Percentiles rank a stretch among this genome's conserved stretches.
phyloP scores from a whole-genome alignment of 805 yeast species.

The Yueomyces sp. region DNA sequence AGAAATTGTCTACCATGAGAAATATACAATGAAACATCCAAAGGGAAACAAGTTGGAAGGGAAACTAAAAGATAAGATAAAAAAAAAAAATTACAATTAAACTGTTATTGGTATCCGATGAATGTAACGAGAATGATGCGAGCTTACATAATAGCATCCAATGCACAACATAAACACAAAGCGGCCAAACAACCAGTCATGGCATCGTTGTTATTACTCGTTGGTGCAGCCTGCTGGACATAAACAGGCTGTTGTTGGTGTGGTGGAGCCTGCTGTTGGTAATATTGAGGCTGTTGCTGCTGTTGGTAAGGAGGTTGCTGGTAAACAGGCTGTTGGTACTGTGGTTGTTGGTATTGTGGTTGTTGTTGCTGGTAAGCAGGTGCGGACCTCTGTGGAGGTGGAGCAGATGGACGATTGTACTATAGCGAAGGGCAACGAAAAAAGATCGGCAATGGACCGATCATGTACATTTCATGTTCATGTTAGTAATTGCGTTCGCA shows the following conservation, averaged over 20 bases:
- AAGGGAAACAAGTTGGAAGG: too few relatives aligned
- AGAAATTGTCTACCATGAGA: too few relatives aligned
- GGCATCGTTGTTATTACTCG: conserved; percentile 29
- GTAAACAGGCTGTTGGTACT: conserved; percentile 5
- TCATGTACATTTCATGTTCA: background rate
- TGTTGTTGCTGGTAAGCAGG: conserved; percentile 3
- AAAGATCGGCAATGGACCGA: background rate
- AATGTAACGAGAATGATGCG: background rate
- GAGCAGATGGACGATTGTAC: background rate
- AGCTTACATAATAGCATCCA: conserved; percentile 35
- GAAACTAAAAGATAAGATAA: too few relatives aligned
- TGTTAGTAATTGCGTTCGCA: background rate
- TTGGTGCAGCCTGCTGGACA: conserved; percentile 35
- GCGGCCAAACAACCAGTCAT: conserved; percentile 42
- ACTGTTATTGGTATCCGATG: too few relatives aligned
- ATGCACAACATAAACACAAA: conserved; percentile 41
- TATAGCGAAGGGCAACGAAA: background rate
- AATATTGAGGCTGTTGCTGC: conserved; percentile 28
- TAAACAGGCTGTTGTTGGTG: conserved; percentile 38
- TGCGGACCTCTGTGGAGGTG: background rate
- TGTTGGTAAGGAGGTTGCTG: conserved; percentile 25
- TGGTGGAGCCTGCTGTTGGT: conserved; percentile 26
- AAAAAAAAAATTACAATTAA: too few relatives aligned
- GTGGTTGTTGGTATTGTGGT: conserved; percentile 7
- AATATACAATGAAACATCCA: too few relatives aligned